These are phyloP conservation scores for Dactylella cylindrospora DNA, from an alignment of 2,329 filamentous ascomycete genomes.

Conservation along the genomic window DNA sequence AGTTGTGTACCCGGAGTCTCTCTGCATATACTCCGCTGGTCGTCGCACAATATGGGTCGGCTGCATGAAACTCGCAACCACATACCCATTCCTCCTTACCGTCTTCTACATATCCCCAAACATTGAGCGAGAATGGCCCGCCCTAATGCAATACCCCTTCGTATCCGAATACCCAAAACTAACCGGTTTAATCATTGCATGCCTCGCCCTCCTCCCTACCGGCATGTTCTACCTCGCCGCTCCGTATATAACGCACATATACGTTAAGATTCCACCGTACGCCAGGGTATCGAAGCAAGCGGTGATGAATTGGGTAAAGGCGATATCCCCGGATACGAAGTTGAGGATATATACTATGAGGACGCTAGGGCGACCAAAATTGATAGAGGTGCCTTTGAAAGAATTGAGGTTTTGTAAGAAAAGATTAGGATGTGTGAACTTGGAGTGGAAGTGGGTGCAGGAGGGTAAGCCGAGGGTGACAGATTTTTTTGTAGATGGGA, in stretches of 20 bases:
- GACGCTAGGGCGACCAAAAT: constrained; percentile 45
- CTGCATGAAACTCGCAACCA: constrained; percentile 40
- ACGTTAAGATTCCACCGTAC: constrained; percentile 47
- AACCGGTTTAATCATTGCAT: constrained; percentile 9
- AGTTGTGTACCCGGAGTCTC: constrained; percentile 38
- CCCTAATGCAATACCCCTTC: constrained; percentile 25
- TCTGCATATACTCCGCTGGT: constrained; percentile 38
- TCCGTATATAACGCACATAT: constrained; percentile 47
- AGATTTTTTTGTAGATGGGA: constrained; percentile 34
- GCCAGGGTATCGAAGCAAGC: constrained; percentile 38
- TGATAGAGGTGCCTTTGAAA: constrained; percentile 45
- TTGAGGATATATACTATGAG: constrained; percentile 46
- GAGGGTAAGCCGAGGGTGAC: constrained; percentile 35
- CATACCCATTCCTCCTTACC: constrained; percentile 41
- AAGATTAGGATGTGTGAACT: constrained; percentile 47
- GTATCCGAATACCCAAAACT: constrained; percentile 14
- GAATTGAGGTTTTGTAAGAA: constrained; percentile 45
- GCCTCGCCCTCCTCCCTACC: constrained; percentile 25
- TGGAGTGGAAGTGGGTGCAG: constrained; percentile 38
- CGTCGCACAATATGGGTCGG: constrained; percentile 31
- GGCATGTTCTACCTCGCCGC: constrained; percentile 44
- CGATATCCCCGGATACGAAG: constrained; percentile 41
- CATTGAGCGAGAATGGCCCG: constrained; percentile 25
- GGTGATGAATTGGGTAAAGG: constrained; percentile 36
- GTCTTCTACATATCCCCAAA: constrained; percentile 43